phyloP scores from a whole-genome alignment of 2,329 filamentous ascomycete genomes.

The Cladosporium sp. region DNA sequence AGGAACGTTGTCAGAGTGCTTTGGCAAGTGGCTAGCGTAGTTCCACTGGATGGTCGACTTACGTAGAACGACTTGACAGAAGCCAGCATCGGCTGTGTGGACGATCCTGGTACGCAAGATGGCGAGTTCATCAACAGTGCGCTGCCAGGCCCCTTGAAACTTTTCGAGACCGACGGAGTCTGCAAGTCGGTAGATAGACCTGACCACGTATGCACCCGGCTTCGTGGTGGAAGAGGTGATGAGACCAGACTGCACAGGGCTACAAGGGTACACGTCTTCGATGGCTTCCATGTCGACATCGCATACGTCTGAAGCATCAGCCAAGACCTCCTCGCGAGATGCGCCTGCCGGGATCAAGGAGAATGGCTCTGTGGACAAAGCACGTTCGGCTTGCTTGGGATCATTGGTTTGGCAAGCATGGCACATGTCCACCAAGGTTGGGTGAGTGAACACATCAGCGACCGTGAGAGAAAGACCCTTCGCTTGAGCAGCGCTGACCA shows the following conservation, averaged over 20 bases:
- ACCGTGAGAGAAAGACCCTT: constrained; percentile 39
- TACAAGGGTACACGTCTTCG: constrained; percentile 47
- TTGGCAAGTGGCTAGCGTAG: background rate
- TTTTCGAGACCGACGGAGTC: constrained; percentile 35
- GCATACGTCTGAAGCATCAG: constrained; percentile 22
- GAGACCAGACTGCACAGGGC: constrained; percentile 45
- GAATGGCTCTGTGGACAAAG: constrained; percentile 8
- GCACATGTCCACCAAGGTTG: constrained; percentile 20
- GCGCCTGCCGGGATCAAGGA: constrained; percentile 14
- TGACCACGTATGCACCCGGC: constrained; percentile 14
- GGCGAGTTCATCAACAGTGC: constrained; percentile 34
- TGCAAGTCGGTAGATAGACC: constrained; percentile 12
- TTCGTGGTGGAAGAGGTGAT: constrained; percentile 35
- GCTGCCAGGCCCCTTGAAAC: constrained; percentile 43
- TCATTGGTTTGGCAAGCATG: constrained; percentile 10
- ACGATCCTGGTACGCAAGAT: constrained; percentile 46
- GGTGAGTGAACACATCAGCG: constrained; percentile 46
- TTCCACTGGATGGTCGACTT: constrained; percentile 4
- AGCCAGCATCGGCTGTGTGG: constrained; percentile 40
- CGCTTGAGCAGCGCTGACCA: constrained; percentile 44
- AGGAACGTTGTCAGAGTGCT: constrained; percentile 11
- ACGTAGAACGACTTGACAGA: constrained; percentile 41
- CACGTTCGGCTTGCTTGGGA: background rate
- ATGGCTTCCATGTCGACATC: constrained; percentile 29
- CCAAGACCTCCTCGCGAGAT: constrained; percentile 10